phyloP scores from a whole-genome alignment of 495 filamentous ascomycete genomes.

The Darksidea phi region DNA sequence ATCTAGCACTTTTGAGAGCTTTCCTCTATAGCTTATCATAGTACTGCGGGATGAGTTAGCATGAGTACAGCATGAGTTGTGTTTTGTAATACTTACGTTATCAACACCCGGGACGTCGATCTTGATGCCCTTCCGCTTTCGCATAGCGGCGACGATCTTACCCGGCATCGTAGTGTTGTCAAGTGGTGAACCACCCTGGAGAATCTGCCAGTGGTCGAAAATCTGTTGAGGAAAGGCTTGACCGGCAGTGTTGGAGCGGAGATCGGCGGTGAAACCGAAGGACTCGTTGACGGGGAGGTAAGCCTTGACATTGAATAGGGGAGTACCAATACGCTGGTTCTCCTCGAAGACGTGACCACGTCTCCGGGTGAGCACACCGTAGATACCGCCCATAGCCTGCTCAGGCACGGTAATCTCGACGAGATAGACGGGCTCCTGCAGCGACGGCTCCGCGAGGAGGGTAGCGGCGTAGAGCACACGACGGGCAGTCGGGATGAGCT shows the following conservation, averaged over 20 bases:
- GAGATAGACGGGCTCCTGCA: slow-evolving; percentile 97
- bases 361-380: slow-evolving; percentile 96
- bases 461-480: slow-evolving; percentile 93
- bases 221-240: slow-evolving; percentile 99
- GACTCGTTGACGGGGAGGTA: slow-evolving; percentile 99
- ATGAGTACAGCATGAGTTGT: slow-evolving; percentile 3
- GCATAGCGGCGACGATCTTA: slow-evolving; percentile 79
- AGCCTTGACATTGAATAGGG: slow-evolving; percentile 99
- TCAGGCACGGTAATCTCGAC: slow-evolving; percentile 99
- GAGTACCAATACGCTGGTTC: slow-evolving; percentile 96
- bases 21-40: slow-evolving; percentile 92
- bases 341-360: slow-evolving; percentile 99
- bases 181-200: slow-evolving; percentile 90
- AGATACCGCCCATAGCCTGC: slow-evolving; percentile 99
- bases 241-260: slow-evolving; percentile 86
- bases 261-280: slow-evolving; percentile 98
- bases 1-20: slow-evolving; percentile 37
- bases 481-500: slow-evolving; percentile 96
- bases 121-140: slow-evolving; percentile 99
- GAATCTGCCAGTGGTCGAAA: slow-evolving; percentile 96
- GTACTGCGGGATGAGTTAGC: slow-evolving; percentile 71
- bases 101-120: slow-evolving; percentile 81
- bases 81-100: slow-evolving; percentile 71
- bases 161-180: slow-evolving; percentile 84
- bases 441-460: slow-evolving; percentile 83